Conservation (phyloP, 2,329 filamentous ascomycete genomes). For the Ascochyta lentis region DNA sequence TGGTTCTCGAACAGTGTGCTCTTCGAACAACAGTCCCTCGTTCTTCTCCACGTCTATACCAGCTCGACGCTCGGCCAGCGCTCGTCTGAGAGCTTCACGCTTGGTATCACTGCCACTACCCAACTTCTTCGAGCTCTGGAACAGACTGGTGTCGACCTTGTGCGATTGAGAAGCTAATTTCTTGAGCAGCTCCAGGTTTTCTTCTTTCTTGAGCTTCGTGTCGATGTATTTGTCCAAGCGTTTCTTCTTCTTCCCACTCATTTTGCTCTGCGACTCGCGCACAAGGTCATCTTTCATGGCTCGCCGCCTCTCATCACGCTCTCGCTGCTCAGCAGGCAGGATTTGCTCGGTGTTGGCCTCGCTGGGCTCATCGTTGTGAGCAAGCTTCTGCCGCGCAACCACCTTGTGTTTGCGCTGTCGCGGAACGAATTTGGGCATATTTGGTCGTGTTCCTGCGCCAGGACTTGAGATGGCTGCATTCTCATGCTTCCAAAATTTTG, state of each 20-base stretch:
- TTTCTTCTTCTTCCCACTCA: constrained; percentile 71
- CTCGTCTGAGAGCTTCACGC: constrained; percentile 69
- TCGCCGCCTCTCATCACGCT: constrained; percentile 60
- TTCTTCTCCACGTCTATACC: constrained; percentile 65
- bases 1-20: constrained; percentile 35
- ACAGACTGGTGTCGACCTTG: constrained; percentile 81
- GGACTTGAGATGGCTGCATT: constrained; percentile 6
- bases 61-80: constrained; percentile 68
- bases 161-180: constrained; percentile 71
- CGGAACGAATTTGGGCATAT: constrained; percentile 54
- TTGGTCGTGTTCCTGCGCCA: constrained; percentile 10
- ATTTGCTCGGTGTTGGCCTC: constrained; percentile 62
- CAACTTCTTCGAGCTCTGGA: constrained; percentile 78
- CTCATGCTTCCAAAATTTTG: constrained; percentile 39
- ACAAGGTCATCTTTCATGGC: constrained; percentile 62
- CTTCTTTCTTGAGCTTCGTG: constrained; percentile 92
- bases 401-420: constrained; percentile 68
- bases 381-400: constrained; percentile 66
- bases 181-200: constrained; percentile 82
- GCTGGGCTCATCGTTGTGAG: constrained; percentile 45
- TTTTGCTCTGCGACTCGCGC: constrained; percentile 60
- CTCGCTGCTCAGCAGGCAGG: constrained; percentile 57
- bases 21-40: constrained; percentile 62
- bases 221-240: constrained; percentile 77
- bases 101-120: constrained; percentile 74